These are phyloP conservation scores for Clitopilus hobsonii DNA, from an alignment of 768 basidiomycete species.

Conservation along the genomic window DNA sequence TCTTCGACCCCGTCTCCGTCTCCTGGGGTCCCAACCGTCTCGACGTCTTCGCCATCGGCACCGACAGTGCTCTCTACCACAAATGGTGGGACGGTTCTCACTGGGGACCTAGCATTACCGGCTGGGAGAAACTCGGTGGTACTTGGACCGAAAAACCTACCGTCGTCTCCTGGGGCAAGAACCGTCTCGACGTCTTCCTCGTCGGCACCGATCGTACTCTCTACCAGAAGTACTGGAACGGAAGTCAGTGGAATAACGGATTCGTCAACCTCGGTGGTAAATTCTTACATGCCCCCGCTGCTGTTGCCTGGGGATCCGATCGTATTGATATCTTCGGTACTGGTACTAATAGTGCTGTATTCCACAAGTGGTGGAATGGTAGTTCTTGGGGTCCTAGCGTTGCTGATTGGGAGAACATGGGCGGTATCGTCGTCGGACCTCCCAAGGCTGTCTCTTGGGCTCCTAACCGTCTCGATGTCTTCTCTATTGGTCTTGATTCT, in stretches of 20 bases:
- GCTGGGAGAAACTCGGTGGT: conserved; percentile 8
- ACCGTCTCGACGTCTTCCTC: conserved; percentile 4
- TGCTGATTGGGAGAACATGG: conserved; percentile 5
- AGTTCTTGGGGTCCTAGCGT: conserved; percentile 3
- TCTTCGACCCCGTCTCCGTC: conserved; percentile 8
- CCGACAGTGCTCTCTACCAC: conserved; percentile 8
- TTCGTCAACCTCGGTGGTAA: background rate
- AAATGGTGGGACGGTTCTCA: conserved; percentile 8
- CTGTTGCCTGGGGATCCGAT: background rate
- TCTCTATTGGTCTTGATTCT: conserved; percentile 2
- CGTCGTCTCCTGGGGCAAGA: conserved; percentile 3
- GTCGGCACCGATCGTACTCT: conserved; percentile 2
- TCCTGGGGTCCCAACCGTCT: conserved; percentile 10
- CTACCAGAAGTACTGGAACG: conserved; percentile 6
- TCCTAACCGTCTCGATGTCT: conserved; percentile 8
- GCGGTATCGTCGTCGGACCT: background rate
- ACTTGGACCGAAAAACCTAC: conserved; percentile 5
- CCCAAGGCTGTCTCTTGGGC: conserved; percentile 7
- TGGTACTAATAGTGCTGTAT: conserved; percentile 5
- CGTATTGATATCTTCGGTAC: conserved; percentile 6
- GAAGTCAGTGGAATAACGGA: background rate
- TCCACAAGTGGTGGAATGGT: conserved; percentile 11
- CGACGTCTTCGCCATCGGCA: conserved; percentile 11
- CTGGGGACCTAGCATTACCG: conserved; percentile 4
- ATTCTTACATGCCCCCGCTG: background rate